A percentile compares a stretch with the other conserved stretches of the same genome.
These are phyloP conservation scores for Chytriomyces sp. DNA, from an alignment of 192 early-diverging fungal species.

Conservation along the genomic window DNA sequence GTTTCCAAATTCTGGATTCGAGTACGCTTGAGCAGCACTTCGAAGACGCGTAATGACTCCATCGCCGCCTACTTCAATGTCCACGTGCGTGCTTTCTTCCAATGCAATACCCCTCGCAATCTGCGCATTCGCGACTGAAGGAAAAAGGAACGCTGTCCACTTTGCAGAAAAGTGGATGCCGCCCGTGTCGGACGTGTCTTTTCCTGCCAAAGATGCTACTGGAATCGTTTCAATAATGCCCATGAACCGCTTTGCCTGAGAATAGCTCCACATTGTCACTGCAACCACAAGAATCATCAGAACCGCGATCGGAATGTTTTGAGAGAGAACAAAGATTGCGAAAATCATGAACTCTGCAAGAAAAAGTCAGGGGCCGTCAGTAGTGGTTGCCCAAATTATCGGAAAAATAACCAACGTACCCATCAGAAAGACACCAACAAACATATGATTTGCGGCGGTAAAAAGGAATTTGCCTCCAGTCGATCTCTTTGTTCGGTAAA, in stretches of 20 bases:
- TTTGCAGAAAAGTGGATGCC: not conserved
- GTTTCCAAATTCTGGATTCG: not conserved
- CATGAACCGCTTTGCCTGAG: slow-evolving; percentile 64
- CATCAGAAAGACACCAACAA: slow-evolving; percentile 59
- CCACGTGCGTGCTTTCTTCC: too few species aligned
- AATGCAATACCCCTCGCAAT: too few species aligned
- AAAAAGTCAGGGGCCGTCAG: not conserved
- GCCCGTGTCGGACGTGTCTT: not conserved
- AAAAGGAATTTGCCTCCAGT: slow-evolving; percentile 49
- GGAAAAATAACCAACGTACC: slow-evolving; percentile 9
- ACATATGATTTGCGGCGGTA: slow-evolving; percentile 44
- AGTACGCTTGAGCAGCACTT: not conserved
- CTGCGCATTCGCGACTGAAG: too few species aligned
- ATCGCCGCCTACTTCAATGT: too few species aligned
- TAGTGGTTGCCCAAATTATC: too few species aligned
- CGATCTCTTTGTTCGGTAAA: slow-evolving; percentile 45
- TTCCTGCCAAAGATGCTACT: not conserved
- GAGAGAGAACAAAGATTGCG: slow-evolving; percentile 70
- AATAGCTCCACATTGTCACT: slow-evolving; percentile 55
- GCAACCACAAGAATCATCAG: slow-evolving; percentile 51
- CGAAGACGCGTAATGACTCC: not conserved
- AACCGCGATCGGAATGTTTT: slow-evolving; percentile 50
- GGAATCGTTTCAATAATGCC: slow-evolving; percentile 52
- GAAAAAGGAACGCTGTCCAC: not conserved
- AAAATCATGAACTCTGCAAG: slow-evolving; percentile 66